These are phyloP conservation scores for Cryptosporidium canis DNA, from an alignment of 169 alveolate genomes.

Conservation along the genomic window DNA sequence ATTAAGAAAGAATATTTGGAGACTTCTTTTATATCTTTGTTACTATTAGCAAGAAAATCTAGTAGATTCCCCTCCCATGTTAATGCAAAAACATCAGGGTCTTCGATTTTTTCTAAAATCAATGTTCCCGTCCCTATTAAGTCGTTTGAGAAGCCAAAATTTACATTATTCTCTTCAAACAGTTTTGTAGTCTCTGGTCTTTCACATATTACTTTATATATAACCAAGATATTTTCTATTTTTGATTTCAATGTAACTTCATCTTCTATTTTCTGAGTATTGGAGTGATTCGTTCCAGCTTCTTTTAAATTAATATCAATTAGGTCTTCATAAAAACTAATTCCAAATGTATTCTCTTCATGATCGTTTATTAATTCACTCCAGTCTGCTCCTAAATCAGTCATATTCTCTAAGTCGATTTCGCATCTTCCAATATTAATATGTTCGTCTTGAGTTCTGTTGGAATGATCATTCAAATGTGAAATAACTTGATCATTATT, in stretches of 20 bases:
- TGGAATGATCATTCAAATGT: background rate
- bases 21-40: too few species aligned
- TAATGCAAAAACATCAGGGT: background rate
- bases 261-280: background rate
- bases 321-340: constrained; percentile 59
- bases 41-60: background rate
- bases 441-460: background rate
- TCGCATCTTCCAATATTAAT: background rate
- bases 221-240: constrained; percentile 14
- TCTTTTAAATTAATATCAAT: constrained; percentile 16
- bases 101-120: constrained; percentile 13
- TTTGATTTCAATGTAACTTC: constrained; percentile 42
- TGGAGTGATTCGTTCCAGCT: background rate
- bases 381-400: constrained; percentile 10
- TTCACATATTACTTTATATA: constrained; percentile 6
- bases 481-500: background rate
- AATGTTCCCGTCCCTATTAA: constrained; percentile 42
- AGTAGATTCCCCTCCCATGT: constrained; percentile 48
- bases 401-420: background rate
- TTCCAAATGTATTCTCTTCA: constrained; percentile 51
- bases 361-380: constrained; percentile 27
- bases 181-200: background rate
- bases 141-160: constrained; percentile 26
- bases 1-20: constrained; percentile 16
- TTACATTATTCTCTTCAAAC: background rate